phyloP scores from a whole-genome alignment of 2,329 filamentous ascomycete genomes.

The Penicillium sp. region DNA sequence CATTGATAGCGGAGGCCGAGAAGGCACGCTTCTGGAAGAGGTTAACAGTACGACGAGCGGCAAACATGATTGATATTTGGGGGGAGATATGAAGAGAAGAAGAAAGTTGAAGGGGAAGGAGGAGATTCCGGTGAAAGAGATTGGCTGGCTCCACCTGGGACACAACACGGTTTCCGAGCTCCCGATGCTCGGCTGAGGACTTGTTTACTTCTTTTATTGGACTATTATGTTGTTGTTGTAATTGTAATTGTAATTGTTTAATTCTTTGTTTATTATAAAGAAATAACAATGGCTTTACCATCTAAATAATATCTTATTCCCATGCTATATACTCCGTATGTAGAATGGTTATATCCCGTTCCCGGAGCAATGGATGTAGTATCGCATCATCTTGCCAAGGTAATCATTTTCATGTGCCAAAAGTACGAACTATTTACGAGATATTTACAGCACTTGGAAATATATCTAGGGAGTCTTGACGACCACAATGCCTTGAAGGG shows the following conservation, averaged over 20 bases:
- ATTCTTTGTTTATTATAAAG: neutral
- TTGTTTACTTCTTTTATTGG: neutral
- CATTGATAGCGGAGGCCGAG: conserved; percentile 75
- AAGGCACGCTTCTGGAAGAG: conserved; percentile 74
- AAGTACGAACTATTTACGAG: neutral
- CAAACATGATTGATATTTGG: conserved; percentile 64
- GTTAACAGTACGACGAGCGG: conserved; percentile 57
- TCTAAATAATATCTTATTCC: neutral
- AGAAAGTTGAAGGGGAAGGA: conserved; percentile 14
- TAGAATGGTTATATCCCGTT: no score
- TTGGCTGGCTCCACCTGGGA: conserved; percentile 1
- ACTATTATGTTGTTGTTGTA: neutral
- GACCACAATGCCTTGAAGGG: neutral
- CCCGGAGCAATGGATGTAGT: neutral
- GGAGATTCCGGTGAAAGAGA: conserved; percentile 15
- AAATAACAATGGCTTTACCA: neutral
- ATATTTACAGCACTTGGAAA: neutral
- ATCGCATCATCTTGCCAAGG: neutral
- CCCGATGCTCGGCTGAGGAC: conserved; percentile 19
- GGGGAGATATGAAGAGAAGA: conserved; percentile 23
- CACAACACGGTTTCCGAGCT: conserved; percentile 19
- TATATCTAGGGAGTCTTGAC: neutral
- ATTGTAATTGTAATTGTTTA: neutral
- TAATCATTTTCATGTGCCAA: neutral
- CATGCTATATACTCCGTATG: no score